phyloP scores from a whole-genome alignment of 495 filamentous ascomycete genomes.

The Aspergillus ostianus region DNA sequence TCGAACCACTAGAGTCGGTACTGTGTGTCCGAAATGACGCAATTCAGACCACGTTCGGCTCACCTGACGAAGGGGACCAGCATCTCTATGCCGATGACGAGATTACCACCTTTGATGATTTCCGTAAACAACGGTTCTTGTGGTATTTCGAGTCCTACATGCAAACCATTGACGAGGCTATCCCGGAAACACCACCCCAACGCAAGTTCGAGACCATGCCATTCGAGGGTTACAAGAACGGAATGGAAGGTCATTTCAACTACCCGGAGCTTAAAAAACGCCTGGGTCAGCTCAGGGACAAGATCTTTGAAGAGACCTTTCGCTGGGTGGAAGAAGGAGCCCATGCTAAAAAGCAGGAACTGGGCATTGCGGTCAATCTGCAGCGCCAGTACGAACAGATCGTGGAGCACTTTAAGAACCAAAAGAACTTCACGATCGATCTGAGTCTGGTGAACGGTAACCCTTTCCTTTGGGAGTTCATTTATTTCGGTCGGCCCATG shows the following conservation, averaged over 20 bases:
- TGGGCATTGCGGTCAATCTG: conserved; percentile 75
- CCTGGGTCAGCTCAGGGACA: conserved; percentile 60
- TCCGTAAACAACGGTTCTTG: conserved; percentile 87
- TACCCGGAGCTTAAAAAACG: conserved; percentile 73
- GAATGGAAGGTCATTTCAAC: conserved; percentile 84
- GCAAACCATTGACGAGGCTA: conserved; percentile 58
- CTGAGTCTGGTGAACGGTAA: conserved; percentile 66
- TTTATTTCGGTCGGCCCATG: conserved; percentile 90
- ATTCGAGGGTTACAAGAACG: conserved; percentile 77
- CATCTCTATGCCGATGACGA: conserved; percentile 53
- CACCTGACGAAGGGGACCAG: conserved; percentile 44
- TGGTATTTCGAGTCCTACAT: conserved; percentile 95
- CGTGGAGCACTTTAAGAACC: conserved; percentile 65
- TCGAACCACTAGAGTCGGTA: conserved; percentile 79
- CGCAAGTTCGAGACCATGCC: conserved; percentile 72
- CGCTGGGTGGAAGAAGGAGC: conserved; percentile 71
- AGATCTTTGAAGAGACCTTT: conserved; percentile 68
- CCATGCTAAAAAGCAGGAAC: conserved; percentile 60
- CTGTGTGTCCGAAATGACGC: conserved; percentile 62
- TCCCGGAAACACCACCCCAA: conserved; percentile 48
- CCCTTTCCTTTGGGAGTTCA: conserved; percentile 58
- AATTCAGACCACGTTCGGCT: conserved; percentile 28
- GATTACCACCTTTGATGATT: conserved; percentile 64
- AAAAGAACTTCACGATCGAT: conserved; percentile 67
- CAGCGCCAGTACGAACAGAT: conserved; percentile 83